A percentile compares a stretch with the other conserved stretches of the same genome.
Conservation (phyloP, 140 eudicot genomes). For the Anethum foeniculum region DNA sequence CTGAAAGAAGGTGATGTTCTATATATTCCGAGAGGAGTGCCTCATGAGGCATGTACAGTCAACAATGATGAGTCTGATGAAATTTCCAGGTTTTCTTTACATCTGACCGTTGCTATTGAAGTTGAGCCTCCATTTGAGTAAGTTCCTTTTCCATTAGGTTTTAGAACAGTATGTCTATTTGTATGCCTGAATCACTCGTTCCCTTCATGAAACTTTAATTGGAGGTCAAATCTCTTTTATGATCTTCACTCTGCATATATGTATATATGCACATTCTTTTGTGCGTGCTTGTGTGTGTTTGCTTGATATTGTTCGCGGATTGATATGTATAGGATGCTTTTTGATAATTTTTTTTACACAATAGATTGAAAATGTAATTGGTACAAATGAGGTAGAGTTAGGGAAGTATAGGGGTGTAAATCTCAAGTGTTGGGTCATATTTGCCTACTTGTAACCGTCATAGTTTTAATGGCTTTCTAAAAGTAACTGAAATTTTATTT, state of each 20-base stretch:
- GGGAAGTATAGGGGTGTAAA: neutral
- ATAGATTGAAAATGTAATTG: neutral
- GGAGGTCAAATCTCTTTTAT: neutral
- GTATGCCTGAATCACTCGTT: neutral
- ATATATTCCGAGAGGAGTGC: conserved; percentile 83
- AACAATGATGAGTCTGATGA: conserved; percentile 23
- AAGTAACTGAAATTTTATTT: neutral
- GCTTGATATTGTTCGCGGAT: neutral
- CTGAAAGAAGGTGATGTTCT: conserved; percentile 79
- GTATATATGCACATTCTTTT: neutral
- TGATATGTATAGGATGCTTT: neutral
- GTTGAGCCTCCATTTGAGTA: conserved; percentile 93
- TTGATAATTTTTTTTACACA: neutral
- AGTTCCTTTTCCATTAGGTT: conserved; percentile 20
- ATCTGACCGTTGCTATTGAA: conserved; percentile 83
- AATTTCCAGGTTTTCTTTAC: conserved; percentile 44
- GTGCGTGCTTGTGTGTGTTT: neutral
- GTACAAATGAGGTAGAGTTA: neutral
- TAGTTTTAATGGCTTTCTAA: neutral
- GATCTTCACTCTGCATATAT: neutral
- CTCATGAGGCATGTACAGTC: conserved; percentile 66
- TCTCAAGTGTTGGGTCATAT: neutral
- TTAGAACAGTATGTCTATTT: neutral
- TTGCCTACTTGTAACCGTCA: neutral
- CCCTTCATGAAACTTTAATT: neutral